Conservation (phyloP, 2,329 filamentous ascomycete genomes). For the Stachybotrys chlorohalonatus region DNA sequence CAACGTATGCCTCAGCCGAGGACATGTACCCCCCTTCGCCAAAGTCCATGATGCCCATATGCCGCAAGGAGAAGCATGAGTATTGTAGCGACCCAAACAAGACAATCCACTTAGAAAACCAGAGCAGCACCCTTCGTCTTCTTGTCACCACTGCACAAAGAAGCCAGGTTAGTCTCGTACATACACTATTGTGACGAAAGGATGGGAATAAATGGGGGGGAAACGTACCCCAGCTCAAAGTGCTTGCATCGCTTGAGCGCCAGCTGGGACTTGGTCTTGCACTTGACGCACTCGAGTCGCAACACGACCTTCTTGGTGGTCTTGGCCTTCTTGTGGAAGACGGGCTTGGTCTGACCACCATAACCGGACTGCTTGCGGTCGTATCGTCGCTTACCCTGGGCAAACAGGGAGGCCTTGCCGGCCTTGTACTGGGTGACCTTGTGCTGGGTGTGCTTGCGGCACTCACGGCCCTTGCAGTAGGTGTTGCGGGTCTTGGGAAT, state of each 20-base stretch:
- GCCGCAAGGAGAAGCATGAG: conserved; percentile 34
- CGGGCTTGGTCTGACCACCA: conserved; percentile 99
- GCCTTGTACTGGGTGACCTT: conserved; percentile 97
- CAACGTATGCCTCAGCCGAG: conserved; percentile 32
- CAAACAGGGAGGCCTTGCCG: conserved; percentile 91
- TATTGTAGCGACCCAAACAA: conserved; percentile 30
- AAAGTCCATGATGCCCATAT: conserved; percentile 39
- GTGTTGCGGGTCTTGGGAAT: conserved; percentile 96
- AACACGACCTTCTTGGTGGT: conserved; percentile 99
- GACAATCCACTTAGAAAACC: conserved; percentile 79
- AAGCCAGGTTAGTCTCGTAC: conserved; percentile 27
- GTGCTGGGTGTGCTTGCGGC: conserved; percentile 85
- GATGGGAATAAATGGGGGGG: conserved; percentile 1
- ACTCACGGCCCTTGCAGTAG: conserved; percentile 95
- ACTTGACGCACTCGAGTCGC: conserved; percentile 91
- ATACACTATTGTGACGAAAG: conserved; percentile 3
- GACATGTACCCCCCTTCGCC: conserved; percentile 38
- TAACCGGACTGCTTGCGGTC: conserved; percentile 99
- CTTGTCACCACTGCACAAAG: conserved; percentile 84
- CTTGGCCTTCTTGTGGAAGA: conserved; percentile 99
- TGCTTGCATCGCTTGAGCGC: conserved; percentile 99
- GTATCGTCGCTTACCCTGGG: conserved; percentile 99
- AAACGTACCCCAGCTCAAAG: conserved; percentile 94
- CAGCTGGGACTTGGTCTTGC: conserved; percentile 98
- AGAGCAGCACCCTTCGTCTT: conserved; percentile 99